Conservation (phyloP, 257 asterid genomes). For the Jacaranda mimosifolia region DNA sequence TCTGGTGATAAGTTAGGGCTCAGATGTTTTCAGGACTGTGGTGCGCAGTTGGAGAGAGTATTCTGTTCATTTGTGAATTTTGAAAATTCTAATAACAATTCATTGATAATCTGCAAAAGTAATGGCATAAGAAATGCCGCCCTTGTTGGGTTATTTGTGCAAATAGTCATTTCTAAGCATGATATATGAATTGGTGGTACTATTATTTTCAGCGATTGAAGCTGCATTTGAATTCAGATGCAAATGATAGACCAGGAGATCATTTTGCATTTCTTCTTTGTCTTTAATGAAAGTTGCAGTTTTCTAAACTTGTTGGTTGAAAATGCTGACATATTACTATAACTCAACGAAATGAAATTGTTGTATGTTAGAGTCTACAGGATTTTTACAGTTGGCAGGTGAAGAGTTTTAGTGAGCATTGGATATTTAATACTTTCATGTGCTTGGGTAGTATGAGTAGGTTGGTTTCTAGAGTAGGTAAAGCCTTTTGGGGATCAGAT, state of each 20-base stretch:
- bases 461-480: background rate
- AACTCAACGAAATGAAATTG: background rate
- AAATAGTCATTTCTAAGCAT: slow-evolving; percentile 6
- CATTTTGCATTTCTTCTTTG: slow-evolving; percentile 17
- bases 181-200: background rate
- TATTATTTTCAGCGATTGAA: background rate
- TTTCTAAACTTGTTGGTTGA: background rate
- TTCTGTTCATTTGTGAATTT: background rate
- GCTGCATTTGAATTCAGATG: background rate
- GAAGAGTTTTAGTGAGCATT: slow-evolving; percentile 8
- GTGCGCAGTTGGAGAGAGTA: background rate
- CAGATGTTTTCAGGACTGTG: slow-evolving; percentile 9
- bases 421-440: background rate
- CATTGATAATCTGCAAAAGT: background rate
- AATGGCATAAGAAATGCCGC: background rate
- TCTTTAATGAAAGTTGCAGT: background rate
- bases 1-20: background rate
- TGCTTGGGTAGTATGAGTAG: background rate
- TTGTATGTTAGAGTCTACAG: background rate
- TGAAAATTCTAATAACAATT: too few relatives aligned
- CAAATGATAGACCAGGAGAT: slow-evolving; percentile 6
- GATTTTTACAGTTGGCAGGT: background rate
- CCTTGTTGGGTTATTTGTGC: slow-evolving; percentile 17
- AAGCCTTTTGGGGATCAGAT: background rate
- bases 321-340: background rate